Evolutionary conservation across 495 filamentous ascomycete species (phyloP).

Genomic region (Penicillium dipodomyicola): DNA sequence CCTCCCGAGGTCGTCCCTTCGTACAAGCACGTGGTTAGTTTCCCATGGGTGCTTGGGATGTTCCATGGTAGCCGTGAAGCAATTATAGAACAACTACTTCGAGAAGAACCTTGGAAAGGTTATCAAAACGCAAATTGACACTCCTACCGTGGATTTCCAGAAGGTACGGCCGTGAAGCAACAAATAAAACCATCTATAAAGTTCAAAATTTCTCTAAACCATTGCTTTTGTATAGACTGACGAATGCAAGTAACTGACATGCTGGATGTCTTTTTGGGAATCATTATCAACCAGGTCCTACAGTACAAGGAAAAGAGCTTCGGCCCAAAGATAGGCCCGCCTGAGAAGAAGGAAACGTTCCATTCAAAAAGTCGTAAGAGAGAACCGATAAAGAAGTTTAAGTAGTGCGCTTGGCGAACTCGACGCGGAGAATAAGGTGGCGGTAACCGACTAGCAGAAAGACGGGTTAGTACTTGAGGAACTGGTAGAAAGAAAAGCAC

Average conservation of each 20-base stretch:
- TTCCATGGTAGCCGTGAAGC: constrained; percentile 7
- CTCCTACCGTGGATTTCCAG: not conserved
- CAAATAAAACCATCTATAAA: constrained; percentile 6
- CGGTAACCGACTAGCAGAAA: constrained; percentile 67
- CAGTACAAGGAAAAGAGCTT: constrained; percentile 42
- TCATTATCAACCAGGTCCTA: constrained; percentile 48
- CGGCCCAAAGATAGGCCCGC: constrained; percentile 34
- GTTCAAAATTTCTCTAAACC: constrained; percentile 29
- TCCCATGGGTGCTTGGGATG: not conserved
- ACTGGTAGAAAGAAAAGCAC: not conserved
- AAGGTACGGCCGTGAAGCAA: not conserved
- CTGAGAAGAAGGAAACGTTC: constrained; percentile 37
- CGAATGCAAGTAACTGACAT: constrained; percentile 41
- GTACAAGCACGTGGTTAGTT: not conserved
- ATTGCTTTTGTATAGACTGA: constrained; percentile 39
- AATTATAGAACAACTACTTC: not conserved
- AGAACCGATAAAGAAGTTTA: constrained; percentile 38
- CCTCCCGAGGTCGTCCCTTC: not conserved
- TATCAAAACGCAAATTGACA: not conserved
- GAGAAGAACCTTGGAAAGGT: not conserved
- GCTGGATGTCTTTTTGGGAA: constrained; percentile 37
- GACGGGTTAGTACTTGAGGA: constrained; percentile 24
- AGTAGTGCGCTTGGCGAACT: constrained; percentile 82
- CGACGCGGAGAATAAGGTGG: constrained; percentile 85
- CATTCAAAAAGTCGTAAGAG: constrained; percentile 28